Conservation (phyloP, 495 filamentous ascomycete genomes). For the Aspergillus affinis region DNA sequence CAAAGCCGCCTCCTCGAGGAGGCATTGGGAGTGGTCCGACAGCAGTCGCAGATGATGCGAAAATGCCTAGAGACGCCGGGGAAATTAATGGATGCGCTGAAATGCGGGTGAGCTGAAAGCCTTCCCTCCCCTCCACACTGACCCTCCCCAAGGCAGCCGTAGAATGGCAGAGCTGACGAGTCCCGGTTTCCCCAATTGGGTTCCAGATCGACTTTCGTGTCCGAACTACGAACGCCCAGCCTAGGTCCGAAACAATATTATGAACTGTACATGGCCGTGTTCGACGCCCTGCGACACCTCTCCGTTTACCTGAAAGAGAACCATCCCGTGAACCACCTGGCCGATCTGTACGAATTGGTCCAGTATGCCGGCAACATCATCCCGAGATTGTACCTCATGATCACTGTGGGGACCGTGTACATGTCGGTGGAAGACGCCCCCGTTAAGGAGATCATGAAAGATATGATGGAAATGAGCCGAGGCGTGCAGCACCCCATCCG, state of each 20-base stretch:
- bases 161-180: constrained; percentile 18
- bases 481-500: constrained; percentile 96
- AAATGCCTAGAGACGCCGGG: constrained; percentile 96
- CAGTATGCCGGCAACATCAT: constrained; percentile 99
- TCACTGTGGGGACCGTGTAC: constrained; percentile 97
- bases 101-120: constrained; percentile 76
- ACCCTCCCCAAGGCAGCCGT: constrained; percentile 36
- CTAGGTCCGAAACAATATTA: constrained; percentile 98
- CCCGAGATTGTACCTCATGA: constrained; percentile 95
- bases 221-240: constrained; percentile 92
- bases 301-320: constrained; percentile 95
- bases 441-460: constrained; percentile 99
- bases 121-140: constrained; percentile 1
- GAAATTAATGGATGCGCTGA: constrained; percentile 99
- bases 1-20: constrained; percentile 94
- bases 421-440: constrained; percentile 98
- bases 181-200: constrained; percentile 14
- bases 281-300: constrained; percentile 95
- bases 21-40: constrained; percentile 92
- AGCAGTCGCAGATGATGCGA: constrained; percentile 94
- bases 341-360: constrained; percentile 96
- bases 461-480: constrained; percentile 99
- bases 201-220: constrained; percentile 88
- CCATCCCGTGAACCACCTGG: constrained; percentile 95
- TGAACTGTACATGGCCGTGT: constrained; percentile 98